Base-by-base conservation (phyloP, 139 green algal genomes). In the Spirogloea muscicola region DNA sequence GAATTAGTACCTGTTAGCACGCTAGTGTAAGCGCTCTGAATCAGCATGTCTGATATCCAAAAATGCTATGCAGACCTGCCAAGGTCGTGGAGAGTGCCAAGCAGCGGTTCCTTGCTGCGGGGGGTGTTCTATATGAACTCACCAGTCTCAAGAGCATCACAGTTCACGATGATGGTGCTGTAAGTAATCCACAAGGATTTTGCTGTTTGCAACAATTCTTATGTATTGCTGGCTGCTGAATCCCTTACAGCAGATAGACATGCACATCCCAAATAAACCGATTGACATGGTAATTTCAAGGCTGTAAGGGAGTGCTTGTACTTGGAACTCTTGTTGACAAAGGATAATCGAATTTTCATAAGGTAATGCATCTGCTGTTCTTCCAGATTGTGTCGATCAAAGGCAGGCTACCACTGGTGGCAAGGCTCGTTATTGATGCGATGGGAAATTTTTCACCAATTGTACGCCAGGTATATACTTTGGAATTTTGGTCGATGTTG, bases 361-460 rank as follows among this genome's bases (percentile, higher is more conserved):
- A n/a, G n/a, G n/a, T n/a, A n/a, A n/a, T n/a, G n/a, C n/a, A n/a
- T n/a, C n/a, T n/a, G n/a, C n/a, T n/a, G n/a, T n/a, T n/a, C n/a
- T n/a, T n/a, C 18, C 84, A 88, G 1, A 55, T 67, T 1, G 82
- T 93, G 10, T 25, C 62, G 16, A 25, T 92, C 21, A 60, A 29
- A 0, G 51, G 60, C 57, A 49, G 61, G 44, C 51, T 68, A 16
- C 7, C 51, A n/a, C 25, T 94, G 1, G 25, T 72, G 3, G 38
- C 69, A 13, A 69, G 72, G 31, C 80, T 98, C 34, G 76, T 98
- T 37, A 44, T 98, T 3, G 94, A 98, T 82, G 92, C 88, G 69
- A 98, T 97, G 94, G 94, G 94, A 7, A 86, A 96, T 71, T 82
- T 74, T 27, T 93, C 85, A 48, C 85, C 88, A 52, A 90, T 96